Evolutionary conservation across 2,329 filamentous ascomycete species (phyloP).

Genomic region (Penicillium sp.): DNA sequence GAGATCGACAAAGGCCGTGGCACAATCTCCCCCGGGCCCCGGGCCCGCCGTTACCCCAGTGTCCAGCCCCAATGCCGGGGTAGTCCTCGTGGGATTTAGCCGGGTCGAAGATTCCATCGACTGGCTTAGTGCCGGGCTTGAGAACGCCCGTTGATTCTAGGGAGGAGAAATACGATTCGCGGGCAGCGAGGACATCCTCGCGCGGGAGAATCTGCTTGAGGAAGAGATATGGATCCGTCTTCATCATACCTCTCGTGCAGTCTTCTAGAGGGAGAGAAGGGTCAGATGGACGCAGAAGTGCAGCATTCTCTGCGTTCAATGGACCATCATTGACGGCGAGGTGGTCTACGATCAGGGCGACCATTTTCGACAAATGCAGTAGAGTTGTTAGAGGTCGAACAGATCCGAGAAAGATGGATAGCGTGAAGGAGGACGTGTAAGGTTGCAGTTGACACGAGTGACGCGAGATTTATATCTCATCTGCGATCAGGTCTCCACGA

Average conservation of each 20-base stretch:
- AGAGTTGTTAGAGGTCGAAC: not conserved
- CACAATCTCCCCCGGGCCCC: conserved; percentile 51
- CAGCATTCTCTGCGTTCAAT: conserved; percentile 49
- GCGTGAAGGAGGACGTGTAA: not conserved
- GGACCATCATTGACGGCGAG: conserved; percentile 52
- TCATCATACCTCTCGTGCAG: conserved; percentile 50
- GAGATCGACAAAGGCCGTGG: conserved; percentile 51
- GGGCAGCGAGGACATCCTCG: conserved; percentile 54
- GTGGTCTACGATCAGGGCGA: conserved; percentile 22
- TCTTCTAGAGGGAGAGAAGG: conserved; percentile 49
- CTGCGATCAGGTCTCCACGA: not conserved
- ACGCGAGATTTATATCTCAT: conserved; percentile 1
- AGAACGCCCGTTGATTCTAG: conserved; percentile 60
- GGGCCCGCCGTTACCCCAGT: conserved; percentile 49
- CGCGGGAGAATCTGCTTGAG: conserved; percentile 58
- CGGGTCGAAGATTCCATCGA: conserved; percentile 58
- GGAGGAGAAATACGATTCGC: conserved; percentile 57
- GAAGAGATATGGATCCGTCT: conserved; percentile 56
- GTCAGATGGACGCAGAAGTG: conserved; percentile 46
- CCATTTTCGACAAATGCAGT: conserved; percentile 16
- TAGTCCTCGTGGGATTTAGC: conserved; percentile 47
- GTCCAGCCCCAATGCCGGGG: conserved; percentile 58
- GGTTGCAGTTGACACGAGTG: not conserved
- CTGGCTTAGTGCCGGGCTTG: conserved; percentile 53
- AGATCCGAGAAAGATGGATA: not conserved